These are phyloP conservation scores for Aurantiochytrium sp. DNA, from an alignment of 108 stramenopile species.

Conservation along the genomic window DNA sequence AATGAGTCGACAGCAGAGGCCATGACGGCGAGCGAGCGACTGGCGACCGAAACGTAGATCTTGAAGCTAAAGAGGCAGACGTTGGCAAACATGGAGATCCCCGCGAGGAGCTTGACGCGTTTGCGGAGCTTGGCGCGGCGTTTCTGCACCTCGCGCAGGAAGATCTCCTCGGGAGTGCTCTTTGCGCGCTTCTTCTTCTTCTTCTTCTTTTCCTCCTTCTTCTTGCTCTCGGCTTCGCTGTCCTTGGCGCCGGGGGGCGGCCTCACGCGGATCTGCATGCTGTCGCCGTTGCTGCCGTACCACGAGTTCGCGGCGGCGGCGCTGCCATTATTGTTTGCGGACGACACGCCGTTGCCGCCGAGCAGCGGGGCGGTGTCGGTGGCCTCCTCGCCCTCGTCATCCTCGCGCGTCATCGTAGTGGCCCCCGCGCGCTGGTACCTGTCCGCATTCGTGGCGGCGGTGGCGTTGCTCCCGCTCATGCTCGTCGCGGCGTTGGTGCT, in stretches of 20 bases:
- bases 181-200: conserved; percentile 1
- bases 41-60: conserved; percentile 67
- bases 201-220: not conserved
- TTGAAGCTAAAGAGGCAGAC: conserved; percentile 73
- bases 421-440: not conserved
- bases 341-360: too few species aligned
- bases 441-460: not conserved
- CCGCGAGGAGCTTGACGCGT: not conserved
- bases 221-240: not conserved
- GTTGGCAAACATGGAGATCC: conserved; percentile 69
- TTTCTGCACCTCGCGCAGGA: not conserved
- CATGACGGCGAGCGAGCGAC: conserved; percentile 73
- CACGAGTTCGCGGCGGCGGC: not conserved
- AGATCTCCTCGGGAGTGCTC: not conserved
- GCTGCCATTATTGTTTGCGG: too few species aligned
- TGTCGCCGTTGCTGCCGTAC: too few species aligned
- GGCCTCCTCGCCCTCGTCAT: not conserved
- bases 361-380: not conserved
- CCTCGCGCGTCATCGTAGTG: not conserved
- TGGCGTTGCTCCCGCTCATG: not conserved
- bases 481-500: not conserved
- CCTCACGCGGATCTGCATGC: too few species aligned
- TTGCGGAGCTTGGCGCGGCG: not conserved
- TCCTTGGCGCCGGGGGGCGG: not conserved
- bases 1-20: conserved; percentile 80